These are phyloP conservation scores for Candida neerlandica DNA, from an alignment of 1,139 yeast species.

Conservation along the genomic window DNA sequence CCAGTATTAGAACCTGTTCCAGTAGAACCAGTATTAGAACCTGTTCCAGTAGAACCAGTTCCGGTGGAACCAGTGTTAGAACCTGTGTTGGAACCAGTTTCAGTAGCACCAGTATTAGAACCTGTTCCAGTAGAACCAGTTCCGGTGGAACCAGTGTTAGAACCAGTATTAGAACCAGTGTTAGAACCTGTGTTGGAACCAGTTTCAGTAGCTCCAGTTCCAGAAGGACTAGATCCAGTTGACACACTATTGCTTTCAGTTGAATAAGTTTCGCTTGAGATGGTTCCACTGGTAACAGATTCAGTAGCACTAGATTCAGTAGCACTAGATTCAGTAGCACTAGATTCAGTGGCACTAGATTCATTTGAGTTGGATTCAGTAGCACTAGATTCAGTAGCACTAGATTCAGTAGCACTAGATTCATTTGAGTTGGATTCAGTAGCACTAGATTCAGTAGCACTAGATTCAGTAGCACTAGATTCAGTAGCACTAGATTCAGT, in stretches of 20 bases:
- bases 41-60: slow-evolving; percentile 9
- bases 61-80: slow-evolving; percentile 3
- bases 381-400: not conserved
- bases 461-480: no score
- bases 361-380: no score
- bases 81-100: slow-evolving; percentile 10
- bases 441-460: slow-evolving; percentile 15
- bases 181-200: not conserved
- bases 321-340: not conserved
- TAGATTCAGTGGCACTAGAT: not conserved
- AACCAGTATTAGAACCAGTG: not conserved
- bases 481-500: no score
- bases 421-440: no score
- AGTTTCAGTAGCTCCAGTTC: slow-evolving; percentile 8
- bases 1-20: not conserved
- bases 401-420: slow-evolving; percentile 9
- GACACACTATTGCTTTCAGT: not conserved
- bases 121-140: not conserved
- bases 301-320: no score
- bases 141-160: not conserved
- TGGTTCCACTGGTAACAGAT: no score
- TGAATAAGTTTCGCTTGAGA: not conserved
- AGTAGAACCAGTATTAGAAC: not conserved
- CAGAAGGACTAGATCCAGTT: not conserved
- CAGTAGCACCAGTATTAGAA: not conserved